Evolutionary conservation across 345 rosid genomes (phyloP).

Genomic region (Aquilaria sinensis): DNA sequence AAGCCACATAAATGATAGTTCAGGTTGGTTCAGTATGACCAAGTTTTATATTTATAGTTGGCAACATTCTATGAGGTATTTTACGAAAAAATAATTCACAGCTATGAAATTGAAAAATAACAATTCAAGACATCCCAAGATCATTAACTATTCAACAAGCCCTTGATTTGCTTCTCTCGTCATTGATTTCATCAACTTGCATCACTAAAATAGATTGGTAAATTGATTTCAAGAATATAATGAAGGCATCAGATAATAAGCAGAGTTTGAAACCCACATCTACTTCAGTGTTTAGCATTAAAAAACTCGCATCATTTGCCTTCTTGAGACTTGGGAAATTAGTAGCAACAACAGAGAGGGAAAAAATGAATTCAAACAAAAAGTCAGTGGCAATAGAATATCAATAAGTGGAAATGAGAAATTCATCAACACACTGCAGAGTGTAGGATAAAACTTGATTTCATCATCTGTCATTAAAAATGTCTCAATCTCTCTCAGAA

Average conservation of each 20-base stretch:
- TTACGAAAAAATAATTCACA: too few relatives aligned
- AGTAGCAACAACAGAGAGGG: neutral
- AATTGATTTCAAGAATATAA: neutral
- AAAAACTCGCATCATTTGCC: constrained; percentile 54
- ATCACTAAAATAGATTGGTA: neutral
- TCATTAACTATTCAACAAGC: constrained; percentile 70
- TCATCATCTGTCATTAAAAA: constrained; percentile 36
- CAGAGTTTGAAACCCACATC: constrained; percentile 37
- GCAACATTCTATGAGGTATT: too few relatives aligned
- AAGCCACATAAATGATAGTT: too few relatives aligned
- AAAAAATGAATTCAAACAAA: neutral
- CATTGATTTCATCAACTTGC: constrained; percentile 19
- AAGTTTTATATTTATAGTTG: too few relatives aligned
- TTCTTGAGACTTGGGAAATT: neutral
- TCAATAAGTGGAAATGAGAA: constrained; percentile 41
- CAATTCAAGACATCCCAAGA: constrained; percentile 30
- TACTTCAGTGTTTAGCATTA: constrained; percentile 49
- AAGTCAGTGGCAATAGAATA: constrained; percentile 34
- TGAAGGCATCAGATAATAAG: constrained; percentile 56
- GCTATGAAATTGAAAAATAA: too few relatives aligned
- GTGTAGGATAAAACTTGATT: constrained; percentile 37
- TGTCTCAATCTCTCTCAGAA: neutral
- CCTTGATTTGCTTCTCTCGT: constrained; percentile 78
- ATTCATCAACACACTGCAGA: constrained; percentile 35
- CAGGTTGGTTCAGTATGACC: too few relatives aligned